Evolutionary conservation across 2,329 filamentous ascomycete genomes (phyloP).

Genomic region (Ophiocordyceps camponoti-rufipedis): DNA sequence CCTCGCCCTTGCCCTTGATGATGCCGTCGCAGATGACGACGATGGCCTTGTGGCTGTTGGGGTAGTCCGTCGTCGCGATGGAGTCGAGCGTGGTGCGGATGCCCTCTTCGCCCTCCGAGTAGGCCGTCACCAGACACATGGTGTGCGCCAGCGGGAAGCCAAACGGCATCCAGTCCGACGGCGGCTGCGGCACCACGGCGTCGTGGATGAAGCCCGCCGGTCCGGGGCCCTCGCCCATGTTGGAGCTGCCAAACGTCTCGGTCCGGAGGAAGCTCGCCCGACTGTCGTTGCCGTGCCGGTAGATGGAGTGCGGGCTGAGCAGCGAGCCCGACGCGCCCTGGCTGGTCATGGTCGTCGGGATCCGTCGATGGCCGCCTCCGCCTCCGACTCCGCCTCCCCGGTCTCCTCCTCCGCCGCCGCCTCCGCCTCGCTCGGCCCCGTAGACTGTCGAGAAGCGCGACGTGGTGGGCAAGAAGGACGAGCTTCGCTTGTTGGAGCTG

Average conservation of each 20-base stretch:
- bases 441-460: slow-evolving; percentile 90
- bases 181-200: slow-evolving; percentile 86
- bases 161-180: slow-evolving; percentile 92
- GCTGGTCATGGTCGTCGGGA: slow-evolving; percentile 87
- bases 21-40: slow-evolving; percentile 93
- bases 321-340: slow-evolving; percentile 61
- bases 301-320: slow-evolving; percentile 52
- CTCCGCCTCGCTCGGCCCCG: slow-evolving; percentile 41
- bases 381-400: too few relatives aligned
- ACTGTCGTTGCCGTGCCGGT: slow-evolving; percentile 46
- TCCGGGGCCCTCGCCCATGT: slow-evolving; percentile 49
- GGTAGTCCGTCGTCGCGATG: slow-evolving; percentile 93
- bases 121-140: slow-evolving; percentile 88
- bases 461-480: slow-evolving; percentile 75
- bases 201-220: slow-evolving; percentile 94
- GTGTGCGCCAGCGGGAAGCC: slow-evolving; percentile 86
- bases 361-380: slow-evolving; percentile 24
- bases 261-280: slow-evolving; percentile 46
- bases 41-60: slow-evolving; percentile 96
- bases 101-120: slow-evolving; percentile 88
- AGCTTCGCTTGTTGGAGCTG: slow-evolving; percentile 58
- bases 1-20: slow-evolving; percentile 89
- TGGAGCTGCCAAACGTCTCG: slow-evolving; percentile 35
- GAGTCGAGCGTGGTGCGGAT: slow-evolving; percentile 90
- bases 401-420: too few relatives aligned